Conservation (phyloP, 208 protist species). For the Histomonas meleagridis region DNA sequence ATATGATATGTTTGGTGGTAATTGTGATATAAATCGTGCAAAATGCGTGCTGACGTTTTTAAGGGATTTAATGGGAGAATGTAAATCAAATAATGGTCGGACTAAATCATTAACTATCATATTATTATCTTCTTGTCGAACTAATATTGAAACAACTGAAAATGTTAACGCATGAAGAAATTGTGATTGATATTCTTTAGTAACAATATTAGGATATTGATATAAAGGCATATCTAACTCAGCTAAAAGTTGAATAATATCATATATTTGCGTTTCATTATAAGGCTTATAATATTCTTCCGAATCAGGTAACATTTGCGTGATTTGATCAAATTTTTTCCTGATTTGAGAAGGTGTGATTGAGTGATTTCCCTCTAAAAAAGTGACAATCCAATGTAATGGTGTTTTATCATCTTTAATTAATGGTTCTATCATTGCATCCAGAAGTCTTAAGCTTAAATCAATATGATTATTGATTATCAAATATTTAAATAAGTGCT, state of each 20-base stretch:
- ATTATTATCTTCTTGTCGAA: neutral
- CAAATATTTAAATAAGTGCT: neutral
- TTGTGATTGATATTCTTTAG: neutral
- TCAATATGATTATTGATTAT: neutral
- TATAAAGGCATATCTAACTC: too few species aligned
- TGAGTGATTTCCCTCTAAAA: neutral
- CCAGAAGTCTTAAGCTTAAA: neutral
- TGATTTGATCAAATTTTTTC: neutral
- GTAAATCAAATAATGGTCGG: neutral
- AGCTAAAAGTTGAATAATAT: neutral
- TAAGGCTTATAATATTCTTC: neutral
- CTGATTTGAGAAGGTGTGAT: neutral
- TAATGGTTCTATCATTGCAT: neutral
- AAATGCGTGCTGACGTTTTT: neutral
- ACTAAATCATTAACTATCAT: neutral
- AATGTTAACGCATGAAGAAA: neutral
- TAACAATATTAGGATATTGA: neutral
- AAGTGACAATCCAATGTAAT: neutral
- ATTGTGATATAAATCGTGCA: neutral
- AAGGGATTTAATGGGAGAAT: too few species aligned
- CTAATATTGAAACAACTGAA: neutral
- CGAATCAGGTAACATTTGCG: neutral
- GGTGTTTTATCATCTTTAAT: neutral
- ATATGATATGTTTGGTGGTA: neutral
- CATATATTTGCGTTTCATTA: neutral